These are phyloP conservation scores for Gossypium aridum DNA, from an alignment of 441 rosid genomes.

Conservation along the genomic window DNA sequence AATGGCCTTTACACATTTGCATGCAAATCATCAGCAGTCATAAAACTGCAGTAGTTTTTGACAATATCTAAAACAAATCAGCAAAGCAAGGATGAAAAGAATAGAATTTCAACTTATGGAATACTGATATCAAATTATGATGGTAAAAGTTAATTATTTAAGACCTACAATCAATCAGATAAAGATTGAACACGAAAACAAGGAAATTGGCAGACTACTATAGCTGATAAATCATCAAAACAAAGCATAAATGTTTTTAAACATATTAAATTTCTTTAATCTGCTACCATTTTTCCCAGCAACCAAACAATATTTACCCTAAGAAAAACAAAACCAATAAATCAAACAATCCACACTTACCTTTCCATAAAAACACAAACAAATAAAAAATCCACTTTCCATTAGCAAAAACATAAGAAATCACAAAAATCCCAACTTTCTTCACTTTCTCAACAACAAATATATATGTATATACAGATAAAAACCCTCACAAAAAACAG, in stretches of 20 bases:
- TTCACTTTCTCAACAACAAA: neutral
- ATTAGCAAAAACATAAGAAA: neutral
- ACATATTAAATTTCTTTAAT: neutral
- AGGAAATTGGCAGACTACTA: neutral
- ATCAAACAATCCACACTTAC: neutral
- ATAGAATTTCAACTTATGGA: neutral
- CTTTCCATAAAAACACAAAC: neutral
- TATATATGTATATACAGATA: constrained; percentile 4
- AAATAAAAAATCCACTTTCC: neutral
- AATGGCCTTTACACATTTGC: neutral
- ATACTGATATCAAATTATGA: neutral
- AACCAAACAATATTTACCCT: constrained; percentile 1
- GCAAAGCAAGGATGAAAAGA: neutral
- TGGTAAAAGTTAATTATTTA: neutral
- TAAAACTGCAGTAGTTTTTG: neutral
- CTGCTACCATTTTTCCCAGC: neutral
- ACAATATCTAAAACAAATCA: neutral
- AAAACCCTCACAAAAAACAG: constrained; percentile 5
- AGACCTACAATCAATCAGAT: neutral
- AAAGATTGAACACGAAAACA: neutral
- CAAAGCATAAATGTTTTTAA: neutral
- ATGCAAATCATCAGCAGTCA: neutral
- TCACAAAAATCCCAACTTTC: constrained; percentile 2
- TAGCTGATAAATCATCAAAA: neutral
- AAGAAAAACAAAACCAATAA: neutral